Conservation (phyloP, 2,329 filamentous ascomycete genomes). For the Colletotrichum lentis region DNA sequence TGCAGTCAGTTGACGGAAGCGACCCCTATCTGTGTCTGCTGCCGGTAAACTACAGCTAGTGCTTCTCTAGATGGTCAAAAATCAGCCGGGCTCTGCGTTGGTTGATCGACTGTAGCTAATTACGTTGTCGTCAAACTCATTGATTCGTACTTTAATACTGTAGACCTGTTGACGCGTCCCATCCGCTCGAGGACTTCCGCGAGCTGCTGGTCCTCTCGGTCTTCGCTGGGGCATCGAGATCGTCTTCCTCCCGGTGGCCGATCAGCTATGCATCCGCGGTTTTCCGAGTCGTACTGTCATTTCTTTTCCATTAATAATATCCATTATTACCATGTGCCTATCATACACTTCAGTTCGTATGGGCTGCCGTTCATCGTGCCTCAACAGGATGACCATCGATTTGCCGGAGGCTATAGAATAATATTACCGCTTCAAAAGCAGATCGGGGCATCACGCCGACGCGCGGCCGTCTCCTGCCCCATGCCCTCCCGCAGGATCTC, state of each 20-base stretch:
- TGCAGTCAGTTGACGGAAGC: too few species aligned
- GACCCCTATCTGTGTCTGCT: too few species aligned
- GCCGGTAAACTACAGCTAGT: conserved; percentile 45
- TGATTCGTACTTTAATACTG: too few species aligned
- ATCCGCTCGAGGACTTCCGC: too few species aligned
- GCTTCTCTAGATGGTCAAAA: conserved; percentile 49
- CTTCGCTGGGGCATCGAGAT: conserved; percentile 51
- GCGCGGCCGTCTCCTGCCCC: conserved; percentile 47
- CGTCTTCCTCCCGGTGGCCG: conserved; percentile 50
- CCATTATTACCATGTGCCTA: not conserved
- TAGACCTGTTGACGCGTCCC: too few species aligned
- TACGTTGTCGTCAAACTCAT: conserved; percentile 38
- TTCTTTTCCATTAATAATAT: not conserved
- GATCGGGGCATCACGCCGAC: too few species aligned
- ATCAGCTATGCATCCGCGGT: conserved; percentile 4
- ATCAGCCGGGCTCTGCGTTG: conserved; percentile 46
- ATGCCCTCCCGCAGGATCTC: conserved; percentile 68
- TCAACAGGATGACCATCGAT: too few species aligned
- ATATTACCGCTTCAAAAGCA: too few species aligned
- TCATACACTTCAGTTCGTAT: not conserved
- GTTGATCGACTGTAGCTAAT: conserved; percentile 48
- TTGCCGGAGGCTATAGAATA: too few species aligned
- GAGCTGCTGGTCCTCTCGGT: conserved; percentile 49
- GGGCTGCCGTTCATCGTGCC: too few species aligned
- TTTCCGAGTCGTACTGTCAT: too few species aligned